Evolutionary conservation across 306 rosid species (phyloP).

Genomic region (Prunus kanzakura): DNA sequence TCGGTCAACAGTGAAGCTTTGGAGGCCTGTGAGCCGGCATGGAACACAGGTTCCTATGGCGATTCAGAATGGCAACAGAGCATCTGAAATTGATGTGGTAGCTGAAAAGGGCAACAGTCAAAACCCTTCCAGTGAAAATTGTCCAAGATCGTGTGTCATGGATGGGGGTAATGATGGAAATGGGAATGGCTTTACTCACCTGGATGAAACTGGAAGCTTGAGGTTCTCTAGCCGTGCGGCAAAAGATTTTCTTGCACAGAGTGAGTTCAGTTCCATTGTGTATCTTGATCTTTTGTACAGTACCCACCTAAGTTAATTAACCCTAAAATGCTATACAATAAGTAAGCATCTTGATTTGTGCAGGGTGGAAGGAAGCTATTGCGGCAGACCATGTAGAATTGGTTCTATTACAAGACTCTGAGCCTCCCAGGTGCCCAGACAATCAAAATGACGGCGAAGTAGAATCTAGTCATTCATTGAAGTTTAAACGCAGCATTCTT

Average conservation of each 20-base stretch:
- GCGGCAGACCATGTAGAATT: slow-evolving; percentile 52
- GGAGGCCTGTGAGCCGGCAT: slow-evolving; percentile 56
- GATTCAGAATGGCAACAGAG: slow-evolving; percentile 38
- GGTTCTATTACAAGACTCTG: slow-evolving; percentile 37
- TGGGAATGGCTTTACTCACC: slow-evolving; percentile 13
- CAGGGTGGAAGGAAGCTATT: slow-evolving; percentile 84
- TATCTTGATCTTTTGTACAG: not conserved
- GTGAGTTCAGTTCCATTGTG: slow-evolving; percentile 37
- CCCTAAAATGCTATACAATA: not conserved
- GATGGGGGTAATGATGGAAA: slow-evolving; percentile 29
- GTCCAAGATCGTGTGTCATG: slow-evolving; percentile 27
- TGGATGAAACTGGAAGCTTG: slow-evolving; percentile 25
- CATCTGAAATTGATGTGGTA: slow-evolving; percentile 31
- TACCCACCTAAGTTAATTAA: not conserved
- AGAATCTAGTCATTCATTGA: slow-evolving; percentile 26
- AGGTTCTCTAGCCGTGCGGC: slow-evolving; percentile 38
- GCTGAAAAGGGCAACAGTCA: slow-evolving; percentile 33
- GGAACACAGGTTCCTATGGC: slow-evolving; percentile 36
- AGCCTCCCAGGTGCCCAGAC: slow-evolving; percentile 31
- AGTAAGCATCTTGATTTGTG: slow-evolving; percentile 19
- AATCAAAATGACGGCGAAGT: slow-evolving; percentile 26
- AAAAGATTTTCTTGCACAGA: slow-evolving; percentile 60
- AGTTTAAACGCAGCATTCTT: slow-evolving; percentile 31
- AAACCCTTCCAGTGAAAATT: slow-evolving; percentile 25
- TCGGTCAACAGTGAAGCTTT: slow-evolving; percentile 39